Conservation (phyloP, 1,139 yeast species). For the Petasospora rhodanensis region DNA sequence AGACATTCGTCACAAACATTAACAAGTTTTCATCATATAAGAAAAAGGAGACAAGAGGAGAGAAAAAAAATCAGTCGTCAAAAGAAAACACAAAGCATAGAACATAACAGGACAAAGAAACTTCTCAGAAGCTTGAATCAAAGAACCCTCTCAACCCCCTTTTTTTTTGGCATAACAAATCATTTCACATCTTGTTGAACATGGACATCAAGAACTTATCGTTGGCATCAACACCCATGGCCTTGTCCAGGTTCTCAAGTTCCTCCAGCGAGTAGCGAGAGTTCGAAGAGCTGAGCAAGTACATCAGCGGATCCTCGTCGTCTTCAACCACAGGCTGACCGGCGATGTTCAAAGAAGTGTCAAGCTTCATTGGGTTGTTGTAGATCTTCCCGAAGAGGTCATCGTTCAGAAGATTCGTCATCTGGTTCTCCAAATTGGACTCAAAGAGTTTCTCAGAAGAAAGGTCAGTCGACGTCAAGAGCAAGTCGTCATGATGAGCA, state of each 20-base stretch:
- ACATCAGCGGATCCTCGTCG: constrained; percentile 21
- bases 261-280: constrained; percentile 23
- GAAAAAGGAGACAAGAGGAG: neutral
- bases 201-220: constrained; percentile 24
- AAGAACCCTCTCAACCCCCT: neutral
- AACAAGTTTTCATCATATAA: too few relatives aligned
- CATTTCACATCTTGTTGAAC: constrained; percentile 20
- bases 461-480: too few relatives aligned
- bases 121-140: neutral
- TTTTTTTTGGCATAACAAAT: neutral
- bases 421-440: constrained; percentile 5
- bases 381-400: constrained; percentile 7
- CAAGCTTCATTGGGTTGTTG: constrained; percentile 1
- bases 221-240: constrained; percentile 25
- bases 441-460: constrained; percentile 8
- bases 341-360: constrained; percentile 11
- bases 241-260: constrained; percentile 24
- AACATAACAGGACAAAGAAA: neutral
- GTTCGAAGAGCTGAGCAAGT: constrained; percentile 17
- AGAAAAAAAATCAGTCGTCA: neutral
- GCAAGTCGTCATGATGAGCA: too few relatives aligned
- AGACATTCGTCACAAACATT: constrained; percentile 9
- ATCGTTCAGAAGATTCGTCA: constrained; percentile 4
- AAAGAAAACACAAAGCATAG: neutral
- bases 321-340: constrained; percentile 6